These are phyloP conservation scores for Entonaema liquescens DNA, from an alignment of 495 filamentous ascomycete species.

Conservation along the genomic window DNA sequence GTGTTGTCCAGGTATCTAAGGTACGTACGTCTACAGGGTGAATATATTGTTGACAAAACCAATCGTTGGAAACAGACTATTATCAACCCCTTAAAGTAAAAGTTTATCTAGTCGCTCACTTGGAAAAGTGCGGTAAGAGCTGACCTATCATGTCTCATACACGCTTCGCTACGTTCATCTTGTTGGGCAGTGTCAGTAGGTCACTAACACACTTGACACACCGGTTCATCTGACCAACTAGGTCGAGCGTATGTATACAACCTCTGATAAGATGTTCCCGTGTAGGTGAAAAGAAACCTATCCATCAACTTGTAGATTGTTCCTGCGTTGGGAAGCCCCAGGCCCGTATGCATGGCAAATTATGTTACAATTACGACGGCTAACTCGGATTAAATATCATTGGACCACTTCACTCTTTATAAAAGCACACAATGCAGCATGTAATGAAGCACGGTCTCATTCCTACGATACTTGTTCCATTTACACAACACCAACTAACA, in stretches of 20 bases:
- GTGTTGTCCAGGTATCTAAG: background rate
- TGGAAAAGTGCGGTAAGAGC: background rate
- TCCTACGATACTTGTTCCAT: conserved; percentile 4
- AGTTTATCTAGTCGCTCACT: background rate
- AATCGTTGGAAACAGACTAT: background rate
- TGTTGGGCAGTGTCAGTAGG: conserved; percentile 18
- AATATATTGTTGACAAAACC: background rate
- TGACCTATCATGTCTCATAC: background rate
- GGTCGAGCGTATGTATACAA: conserved; percentile 4
- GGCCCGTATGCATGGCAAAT: conserved; percentile 24
- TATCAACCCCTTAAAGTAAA: background rate
- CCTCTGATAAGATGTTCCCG: conserved; percentile 21
- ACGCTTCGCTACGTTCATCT: conserved; percentile 2
- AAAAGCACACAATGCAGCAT: conserved; percentile 21
- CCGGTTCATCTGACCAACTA: conserved; percentile 31
- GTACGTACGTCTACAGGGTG: background rate
- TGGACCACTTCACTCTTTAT: conserved; percentile 36
- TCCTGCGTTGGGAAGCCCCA: conserved; percentile 38
- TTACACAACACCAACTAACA: background rate
- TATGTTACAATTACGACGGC: conserved; percentile 34
- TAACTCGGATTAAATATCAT: conserved; percentile 37
- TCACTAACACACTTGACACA: conserved; percentile 22
- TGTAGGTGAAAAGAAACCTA: background rate
- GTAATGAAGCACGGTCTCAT: background rate
- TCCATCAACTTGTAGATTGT: conserved; percentile 27